Evolutionary conservation across 495 filamentous ascomycete genomes (phyloP).

Genomic region (Penicillium bialowiezense): DNA sequence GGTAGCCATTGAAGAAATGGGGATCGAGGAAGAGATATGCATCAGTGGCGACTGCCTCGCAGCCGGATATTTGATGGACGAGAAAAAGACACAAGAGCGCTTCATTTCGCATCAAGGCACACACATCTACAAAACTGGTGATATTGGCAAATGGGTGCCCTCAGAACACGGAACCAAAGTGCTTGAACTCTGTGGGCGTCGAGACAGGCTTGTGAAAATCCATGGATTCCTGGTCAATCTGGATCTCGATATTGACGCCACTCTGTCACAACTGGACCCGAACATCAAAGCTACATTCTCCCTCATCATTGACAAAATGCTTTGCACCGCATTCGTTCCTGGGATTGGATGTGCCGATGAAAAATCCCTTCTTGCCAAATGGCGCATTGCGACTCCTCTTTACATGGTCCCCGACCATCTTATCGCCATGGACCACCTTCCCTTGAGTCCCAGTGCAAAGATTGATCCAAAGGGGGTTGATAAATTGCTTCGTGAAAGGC

Average conservation of each 20-base stretch:
- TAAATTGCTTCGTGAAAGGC: too few relatives aligned
- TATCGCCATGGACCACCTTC: neutral
- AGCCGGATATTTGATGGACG: conserved; percentile 19
- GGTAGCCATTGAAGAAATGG: neutral
- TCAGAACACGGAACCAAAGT: neutral
- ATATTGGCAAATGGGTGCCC: conserved; percentile 10
- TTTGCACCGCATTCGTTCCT: too few relatives aligned
- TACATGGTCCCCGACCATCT: conserved; percentile 3
- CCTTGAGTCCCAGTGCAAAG: neutral
- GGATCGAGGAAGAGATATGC: conserved; percentile 20
- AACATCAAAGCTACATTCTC: neutral
- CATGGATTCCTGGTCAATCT: conserved; percentile 26
- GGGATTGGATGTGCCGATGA: neutral
- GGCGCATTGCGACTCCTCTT: neutral
- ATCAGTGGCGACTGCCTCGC: conserved; percentile 17
- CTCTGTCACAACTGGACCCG: neutral
- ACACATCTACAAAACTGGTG: conserved; percentile 18
- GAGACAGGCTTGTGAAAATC: conserved; percentile 22
- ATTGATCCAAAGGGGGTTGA: neutral
- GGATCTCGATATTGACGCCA: conserved; percentile 8
- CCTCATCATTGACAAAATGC: too few relatives aligned
- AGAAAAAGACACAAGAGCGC: conserved; percentile 10
- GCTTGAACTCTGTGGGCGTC: conserved; percentile 18
- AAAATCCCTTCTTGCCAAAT: neutral
- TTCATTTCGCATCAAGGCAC: conserved; percentile 14